These are phyloP conservation scores for Trichoderma sp. DNA, from an alignment of 2,329 filamentous ascomycete species.

Conservation along the genomic window DNA sequence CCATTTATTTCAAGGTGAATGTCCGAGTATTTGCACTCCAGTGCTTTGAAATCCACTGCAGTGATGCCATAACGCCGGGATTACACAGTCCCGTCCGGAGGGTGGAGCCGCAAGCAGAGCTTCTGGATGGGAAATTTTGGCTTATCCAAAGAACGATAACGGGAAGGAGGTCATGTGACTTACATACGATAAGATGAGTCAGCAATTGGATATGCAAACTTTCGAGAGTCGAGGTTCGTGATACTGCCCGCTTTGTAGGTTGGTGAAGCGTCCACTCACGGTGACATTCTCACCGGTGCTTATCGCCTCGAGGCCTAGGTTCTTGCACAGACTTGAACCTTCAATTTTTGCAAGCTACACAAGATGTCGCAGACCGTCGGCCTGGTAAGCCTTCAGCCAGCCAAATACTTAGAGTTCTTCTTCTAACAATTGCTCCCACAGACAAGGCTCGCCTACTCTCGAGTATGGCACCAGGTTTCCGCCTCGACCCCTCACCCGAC, in stretches of 20 bases:
- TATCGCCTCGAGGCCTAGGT: not conserved
- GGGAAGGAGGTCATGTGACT: slow-evolving; percentile 9
- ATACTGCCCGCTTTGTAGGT: not conserved
- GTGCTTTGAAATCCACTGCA: slow-evolving; percentile 22
- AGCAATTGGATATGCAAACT: slow-evolving; percentile 17
- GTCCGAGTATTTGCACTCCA: not conserved
- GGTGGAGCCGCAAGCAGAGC: not conserved
- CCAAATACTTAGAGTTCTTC: not conserved
- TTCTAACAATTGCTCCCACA: slow-evolving; percentile 38
- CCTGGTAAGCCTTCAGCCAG: not conserved
- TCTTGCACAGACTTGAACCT: not conserved
- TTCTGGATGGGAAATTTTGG: not conserved
- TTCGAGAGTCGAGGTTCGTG: slow-evolving; percentile 11
- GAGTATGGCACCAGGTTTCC: slow-evolving; percentile 87
- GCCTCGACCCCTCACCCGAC: slow-evolving; percentile 64
- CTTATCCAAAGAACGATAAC: not conserved
- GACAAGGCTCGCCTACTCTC: slow-evolving; percentile 95
- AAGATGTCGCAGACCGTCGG: slow-evolving; percentile 21
- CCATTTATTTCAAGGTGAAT: slow-evolving; percentile 14
- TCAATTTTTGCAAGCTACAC: not conserved
- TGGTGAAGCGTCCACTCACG: slow-evolving; percentile 4
- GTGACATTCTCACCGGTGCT: not conserved
- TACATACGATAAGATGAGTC: not conserved
- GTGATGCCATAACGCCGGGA: slow-evolving; percentile 19
- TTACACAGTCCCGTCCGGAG: slow-evolving; percentile 12